Conservation (phyloP, 1,284 basidiomycete species). For the Ceratobasidium theobromae region DNA sequence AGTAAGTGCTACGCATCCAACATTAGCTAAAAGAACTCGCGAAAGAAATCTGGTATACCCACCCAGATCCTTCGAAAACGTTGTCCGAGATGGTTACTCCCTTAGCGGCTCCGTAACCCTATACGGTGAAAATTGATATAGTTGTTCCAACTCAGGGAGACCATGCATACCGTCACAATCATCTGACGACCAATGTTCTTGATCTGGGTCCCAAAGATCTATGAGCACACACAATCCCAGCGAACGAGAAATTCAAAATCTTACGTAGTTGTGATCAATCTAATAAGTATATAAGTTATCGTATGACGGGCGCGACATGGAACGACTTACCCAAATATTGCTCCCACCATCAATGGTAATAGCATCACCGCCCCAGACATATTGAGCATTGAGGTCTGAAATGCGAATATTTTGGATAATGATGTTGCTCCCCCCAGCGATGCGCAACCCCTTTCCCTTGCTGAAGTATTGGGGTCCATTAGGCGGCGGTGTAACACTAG, state of each 20-base stretch:
- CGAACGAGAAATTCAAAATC: not conserved
- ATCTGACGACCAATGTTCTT: slow-evolving; percentile 42
- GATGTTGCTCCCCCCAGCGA: slow-evolving; percentile 42
- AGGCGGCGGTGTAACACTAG: no score
- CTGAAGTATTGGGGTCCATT: slow-evolving; percentile 36
- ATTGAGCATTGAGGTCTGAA: slow-evolving; percentile 39
- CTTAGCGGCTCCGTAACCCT: slow-evolving; percentile 23
- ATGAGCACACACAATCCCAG: not conserved
- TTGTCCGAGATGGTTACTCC: slow-evolving; percentile 29
- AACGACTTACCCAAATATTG: slow-evolving; percentile 39
- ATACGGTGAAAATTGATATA: not conserved
- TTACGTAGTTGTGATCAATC: slow-evolving; percentile 39
- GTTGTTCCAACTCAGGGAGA: not conserved
- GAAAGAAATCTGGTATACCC: not conserved
- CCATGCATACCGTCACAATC: slow-evolving; percentile 39
- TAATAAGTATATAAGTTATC: not conserved
- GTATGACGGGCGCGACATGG: not conserved
- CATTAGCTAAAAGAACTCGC: not conserved
- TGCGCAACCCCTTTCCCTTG: slow-evolving; percentile 41
- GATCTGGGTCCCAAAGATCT: slow-evolving; percentile 25
- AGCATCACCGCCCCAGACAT: slow-evolving; percentile 42
- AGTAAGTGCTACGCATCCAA: slow-evolving; percentile 21
- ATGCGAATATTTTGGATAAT: slow-evolving; percentile 45
- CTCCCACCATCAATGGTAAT: slow-evolving; percentile 36
- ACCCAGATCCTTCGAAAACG: slow-evolving; percentile 30